Percentiles rank a stretch among this genome's conserved stretches.
Conservation (phyloP, 768 basidiomycete genomes). For the Macrolepiota fuliginosa region DNA sequence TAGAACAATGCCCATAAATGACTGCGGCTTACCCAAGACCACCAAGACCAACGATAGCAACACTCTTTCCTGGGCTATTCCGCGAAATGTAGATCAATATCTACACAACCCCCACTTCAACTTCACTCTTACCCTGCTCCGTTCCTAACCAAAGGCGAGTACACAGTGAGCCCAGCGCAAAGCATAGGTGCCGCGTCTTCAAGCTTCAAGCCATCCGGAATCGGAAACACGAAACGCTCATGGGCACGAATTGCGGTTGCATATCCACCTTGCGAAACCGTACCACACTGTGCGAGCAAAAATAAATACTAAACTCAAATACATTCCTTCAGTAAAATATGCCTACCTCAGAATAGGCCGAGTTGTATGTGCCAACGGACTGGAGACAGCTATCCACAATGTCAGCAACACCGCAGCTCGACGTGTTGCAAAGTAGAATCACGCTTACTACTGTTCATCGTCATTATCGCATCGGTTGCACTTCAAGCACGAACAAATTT, state of each 20-base stretch:
- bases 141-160: slow-evolving; percentile 55
- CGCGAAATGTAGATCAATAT: neutral
- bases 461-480: slow-evolving; percentile 48
- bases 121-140: slow-evolving; percentile 30
- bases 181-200: slow-evolving; percentile 61
- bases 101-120: neutral
- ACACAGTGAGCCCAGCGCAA: slow-evolving; percentile 64
- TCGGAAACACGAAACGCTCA: slow-evolving; percentile 56
- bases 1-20: no score
- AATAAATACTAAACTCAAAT: neutral
- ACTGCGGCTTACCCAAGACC: slow-evolving; percentile 36
- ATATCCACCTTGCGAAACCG: slow-evolving; percentile 45
- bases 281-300: slow-evolving; percentile 23
- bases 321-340: neutral
- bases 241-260: slow-evolving; percentile 41
- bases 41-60: slow-evolving; percentile 67
- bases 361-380: slow-evolving; percentile 39
- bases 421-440: neutral
- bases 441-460: slow-evolving; percentile 49
- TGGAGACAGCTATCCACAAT: slow-evolving; percentile 35
- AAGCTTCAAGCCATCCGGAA: slow-evolving; percentile 52
- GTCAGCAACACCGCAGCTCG: neutral
- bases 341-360: slow-evolving; percentile 34
- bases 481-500: slow-evolving; percentile 41
- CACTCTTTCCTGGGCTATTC: slow-evolving; percentile 55